These are phyloP conservation scores for Malassezia sympodialis DNA, from an alignment of 1,284 basidiomycete genomes.

Conservation along the genomic window DNA sequence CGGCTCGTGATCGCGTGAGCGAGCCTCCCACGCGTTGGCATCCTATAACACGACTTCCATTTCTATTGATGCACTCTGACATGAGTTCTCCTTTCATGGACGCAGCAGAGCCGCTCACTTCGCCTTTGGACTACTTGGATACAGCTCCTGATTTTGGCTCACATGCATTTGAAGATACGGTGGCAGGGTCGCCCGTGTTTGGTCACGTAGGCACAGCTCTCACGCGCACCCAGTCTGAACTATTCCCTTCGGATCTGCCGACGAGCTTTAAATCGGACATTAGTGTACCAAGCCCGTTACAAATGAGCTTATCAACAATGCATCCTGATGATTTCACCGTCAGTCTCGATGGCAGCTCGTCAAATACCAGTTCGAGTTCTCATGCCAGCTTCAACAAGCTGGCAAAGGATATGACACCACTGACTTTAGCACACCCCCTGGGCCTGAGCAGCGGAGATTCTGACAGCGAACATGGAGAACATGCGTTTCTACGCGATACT, in stretches of 20 bases:
- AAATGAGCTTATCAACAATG: not conserved
- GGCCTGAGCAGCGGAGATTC: slow-evolving; percentile 1
- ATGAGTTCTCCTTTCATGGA: not conserved
- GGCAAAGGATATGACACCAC: not conserved
- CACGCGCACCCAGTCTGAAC: not conserved
- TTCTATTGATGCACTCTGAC: no score
- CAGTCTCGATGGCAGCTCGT: slow-evolving; percentile 13
- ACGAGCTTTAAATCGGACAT: not conserved
- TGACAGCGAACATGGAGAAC: slow-evolving; percentile 9
- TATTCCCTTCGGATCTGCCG: not conserved
- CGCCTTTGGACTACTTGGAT: slow-evolving; percentile 3
- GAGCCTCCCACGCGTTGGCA: not conserved
- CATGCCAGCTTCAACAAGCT: not conserved
- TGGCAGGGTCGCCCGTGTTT: not conserved
- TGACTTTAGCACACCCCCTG: not conserved
- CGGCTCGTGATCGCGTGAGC: not conserved
- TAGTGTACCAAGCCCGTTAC: not conserved
- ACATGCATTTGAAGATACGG: slow-evolving; percentile 1
- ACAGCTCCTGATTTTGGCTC: not conserved
- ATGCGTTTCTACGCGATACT: not conserved
- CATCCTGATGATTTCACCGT: slow-evolving; percentile 8
- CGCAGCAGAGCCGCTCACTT: not conserved
- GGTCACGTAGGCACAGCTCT: not conserved
- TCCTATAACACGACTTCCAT: not conserved
- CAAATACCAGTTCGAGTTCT: slow-evolving; percentile 9